Evolutionary conservation across 352 stramenopile genomes (phyloP).

Genomic region (Globisporangium takayamanum): DNA sequence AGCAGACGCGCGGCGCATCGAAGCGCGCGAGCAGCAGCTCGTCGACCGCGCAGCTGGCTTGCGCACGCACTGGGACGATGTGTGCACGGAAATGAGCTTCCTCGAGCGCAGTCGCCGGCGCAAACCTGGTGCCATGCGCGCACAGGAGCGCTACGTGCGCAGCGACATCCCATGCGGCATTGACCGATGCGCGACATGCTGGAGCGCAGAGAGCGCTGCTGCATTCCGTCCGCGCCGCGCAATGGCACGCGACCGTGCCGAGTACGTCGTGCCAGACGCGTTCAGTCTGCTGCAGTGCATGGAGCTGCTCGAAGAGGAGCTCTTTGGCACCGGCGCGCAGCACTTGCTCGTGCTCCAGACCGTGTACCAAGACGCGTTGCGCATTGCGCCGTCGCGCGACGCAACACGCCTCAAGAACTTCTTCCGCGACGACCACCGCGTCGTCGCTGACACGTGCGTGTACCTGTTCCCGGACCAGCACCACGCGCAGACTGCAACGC

Average conservation of each 20-base stretch:
- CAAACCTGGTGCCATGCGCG: constrained; percentile 64
- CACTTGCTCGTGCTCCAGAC: constrained; percentile 72
- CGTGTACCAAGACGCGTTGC: constrained; percentile 52
- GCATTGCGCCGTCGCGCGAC: constrained; percentile 60
- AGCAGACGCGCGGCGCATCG: constrained; percentile 19
- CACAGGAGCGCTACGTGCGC: constrained; percentile 65
- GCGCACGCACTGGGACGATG: constrained; percentile 34
- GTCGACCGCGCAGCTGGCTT: constrained; percentile 6
- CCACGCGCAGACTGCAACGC: constrained; percentile 47
- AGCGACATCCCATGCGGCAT: constrained; percentile 69
- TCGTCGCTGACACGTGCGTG: constrained; percentile 35
- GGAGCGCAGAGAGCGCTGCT: constrained; percentile 10
- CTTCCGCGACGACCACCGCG: constrained; percentile 50
- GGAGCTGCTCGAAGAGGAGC: constrained; percentile 58
- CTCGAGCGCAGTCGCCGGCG: constrained; percentile 68
- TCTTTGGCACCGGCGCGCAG: constrained; percentile 30
- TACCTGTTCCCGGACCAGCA: constrained; percentile 72
- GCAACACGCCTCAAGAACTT: constrained; percentile 58
- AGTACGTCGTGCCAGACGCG: constrained; percentile 70
- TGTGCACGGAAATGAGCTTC: constrained; percentile 57
- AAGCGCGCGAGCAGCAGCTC: constrained; percentile 16
- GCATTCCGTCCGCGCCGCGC: constrained; percentile 20
- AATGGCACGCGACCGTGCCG: constrained; percentile 28
- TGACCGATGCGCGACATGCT: constrained; percentile 35
- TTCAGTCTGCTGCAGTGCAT: constrained; percentile 68